These are phyloP conservation scores for Spathaspora sp. DNA, from an alignment of 805 yeast genomes.

Conservation along the genomic window DNA sequence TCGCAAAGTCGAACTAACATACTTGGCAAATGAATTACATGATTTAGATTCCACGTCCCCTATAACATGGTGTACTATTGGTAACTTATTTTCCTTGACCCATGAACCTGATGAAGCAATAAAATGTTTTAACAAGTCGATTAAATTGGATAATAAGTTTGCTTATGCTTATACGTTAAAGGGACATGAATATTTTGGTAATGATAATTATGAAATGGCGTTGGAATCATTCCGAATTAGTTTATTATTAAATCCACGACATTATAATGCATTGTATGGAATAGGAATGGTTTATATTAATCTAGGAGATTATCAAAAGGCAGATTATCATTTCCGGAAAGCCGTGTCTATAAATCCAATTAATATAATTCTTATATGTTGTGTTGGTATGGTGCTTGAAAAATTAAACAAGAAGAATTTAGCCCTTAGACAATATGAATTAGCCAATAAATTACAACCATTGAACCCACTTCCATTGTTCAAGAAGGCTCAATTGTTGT, in stretches of 20 bases:
- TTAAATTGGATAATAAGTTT: conserved; percentile 60
- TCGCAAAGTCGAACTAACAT: conserved; percentile 73
- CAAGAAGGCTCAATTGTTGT: conserved; percentile 80
- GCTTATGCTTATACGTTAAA: conserved; percentile 89
- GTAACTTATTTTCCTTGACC: conserved; percentile 79
- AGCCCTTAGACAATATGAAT: conserved; percentile 77
- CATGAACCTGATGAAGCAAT: conserved; percentile 89
- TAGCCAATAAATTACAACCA: conserved; percentile 84
- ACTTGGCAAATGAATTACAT: conserved; percentile 74
- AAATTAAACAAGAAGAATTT: conserved; percentile 62
- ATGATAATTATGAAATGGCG: conserved; percentile 89
- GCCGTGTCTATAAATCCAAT: conserved; percentile 89
- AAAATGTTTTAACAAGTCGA: conserved; percentile 78
- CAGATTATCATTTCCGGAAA: conserved; percentile 81
- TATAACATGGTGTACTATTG: conserved; percentile 88
- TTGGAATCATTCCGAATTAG: conserved; percentile 79
- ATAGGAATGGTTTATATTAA: conserved; percentile 91
- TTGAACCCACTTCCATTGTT: conserved; percentile 80
- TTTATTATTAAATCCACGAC: conserved; percentile 70
- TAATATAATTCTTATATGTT: conserved; percentile 83
- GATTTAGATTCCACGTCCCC: conserved; percentile 64
- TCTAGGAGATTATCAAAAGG: conserved; percentile 77
- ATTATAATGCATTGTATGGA: conserved; percentile 94
- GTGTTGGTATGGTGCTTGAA: conserved; percentile 91
- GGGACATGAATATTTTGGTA: conserved; percentile 88